A percentile compares a stretch with the other conserved stretches of the same genome.
These are phyloP conservation scores for Extremus antarcticus DNA, from an alignment of 495 filamentous ascomycete species.

Conservation along the genomic window DNA sequence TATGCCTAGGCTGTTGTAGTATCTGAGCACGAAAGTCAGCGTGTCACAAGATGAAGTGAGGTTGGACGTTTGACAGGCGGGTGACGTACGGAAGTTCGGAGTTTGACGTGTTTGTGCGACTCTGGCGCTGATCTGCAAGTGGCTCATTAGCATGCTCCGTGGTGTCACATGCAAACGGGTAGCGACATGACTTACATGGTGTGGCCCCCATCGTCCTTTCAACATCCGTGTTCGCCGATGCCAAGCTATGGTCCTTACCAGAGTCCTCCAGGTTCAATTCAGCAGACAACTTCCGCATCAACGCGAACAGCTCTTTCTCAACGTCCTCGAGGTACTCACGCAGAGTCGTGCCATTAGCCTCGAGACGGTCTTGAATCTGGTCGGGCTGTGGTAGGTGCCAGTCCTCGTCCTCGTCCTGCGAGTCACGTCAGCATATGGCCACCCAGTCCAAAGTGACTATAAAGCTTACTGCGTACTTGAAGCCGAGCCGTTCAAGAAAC, in stretches of 20 bases:
- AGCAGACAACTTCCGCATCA: slow-evolving; percentile 5
- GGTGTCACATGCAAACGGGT: background rate
- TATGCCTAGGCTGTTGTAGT: slow-evolving; percentile 37
- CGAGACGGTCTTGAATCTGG: slow-evolving; percentile 1
- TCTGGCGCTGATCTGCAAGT: slow-evolving; percentile 9
- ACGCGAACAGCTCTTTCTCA: slow-evolving; percentile 12
- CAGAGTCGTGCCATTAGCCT: slow-evolving; percentile 5
- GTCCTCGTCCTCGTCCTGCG: background rate
- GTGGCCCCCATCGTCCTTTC: slow-evolving; percentile 15
- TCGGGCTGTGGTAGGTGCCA: slow-evolving; percentile 13
- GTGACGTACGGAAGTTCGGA: slow-evolving; percentile 9
- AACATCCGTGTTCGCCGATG: slow-evolving; percentile 11
- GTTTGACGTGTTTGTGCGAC: slow-evolving; percentile 7
- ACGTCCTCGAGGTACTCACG: slow-evolving; percentile 18
- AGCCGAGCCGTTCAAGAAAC: slow-evolving; percentile 54
- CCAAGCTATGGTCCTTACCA: slow-evolving; percentile 36
- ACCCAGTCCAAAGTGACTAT: background rate
- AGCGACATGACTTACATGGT: slow-evolving; percentile 11
- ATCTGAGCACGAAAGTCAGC: slow-evolving; percentile 25
- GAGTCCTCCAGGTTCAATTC: slow-evolving; percentile 53
- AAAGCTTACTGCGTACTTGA: slow-evolving; percentile 29
- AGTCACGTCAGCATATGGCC: background rate
- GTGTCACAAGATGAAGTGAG: background rate
- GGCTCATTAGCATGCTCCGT: background rate
- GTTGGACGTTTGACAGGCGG: slow-evolving; percentile 7